A percentile compares a stretch with the other conserved stretches of the same genome.
Evolutionary conservation across 2,329 filamentous ascomycete genomes (phyloP).

Genomic region (Penicillium sp.): DNA sequence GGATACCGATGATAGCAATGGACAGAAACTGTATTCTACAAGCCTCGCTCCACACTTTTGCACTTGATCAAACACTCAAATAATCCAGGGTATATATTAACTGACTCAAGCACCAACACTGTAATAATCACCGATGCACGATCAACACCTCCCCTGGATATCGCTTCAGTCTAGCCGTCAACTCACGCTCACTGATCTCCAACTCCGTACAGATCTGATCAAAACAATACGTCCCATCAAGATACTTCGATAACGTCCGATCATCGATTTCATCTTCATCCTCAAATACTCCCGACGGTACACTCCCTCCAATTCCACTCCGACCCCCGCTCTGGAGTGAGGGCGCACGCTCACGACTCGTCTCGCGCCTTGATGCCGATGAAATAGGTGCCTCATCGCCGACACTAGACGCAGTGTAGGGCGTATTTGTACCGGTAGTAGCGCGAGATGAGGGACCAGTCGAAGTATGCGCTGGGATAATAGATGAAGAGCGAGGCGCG

Average conservation of each 20-base stretch:
- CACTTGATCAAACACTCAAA: background rate
- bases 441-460: constrained; percentile 30
- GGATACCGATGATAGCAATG: background rate
- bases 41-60: background rate
- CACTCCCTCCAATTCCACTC: constrained; percentile 12
- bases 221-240: constrained; percentile 51
- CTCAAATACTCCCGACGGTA: constrained; percentile 22
- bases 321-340: constrained; percentile 31
- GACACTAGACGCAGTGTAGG: constrained; percentile 25
- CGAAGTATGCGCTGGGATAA: constrained; percentile 10
- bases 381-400: constrained; percentile 19
- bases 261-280: constrained; percentile 38
- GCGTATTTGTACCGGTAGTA: constrained; percentile 33
- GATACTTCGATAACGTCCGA: constrained; percentile 39
- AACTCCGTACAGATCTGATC: constrained; percentile 53
- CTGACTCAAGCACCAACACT: background rate
- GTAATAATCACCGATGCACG: constrained; percentile 41
- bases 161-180: constrained; percentile 44
- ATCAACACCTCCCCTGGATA: constrained; percentile 47
- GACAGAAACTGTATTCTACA: background rate
- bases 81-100: background rate
- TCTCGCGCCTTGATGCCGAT: constrained; percentile 13
- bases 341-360: constrained; percentile 22
- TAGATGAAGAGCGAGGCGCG: constrained; percentile 23
- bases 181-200: constrained; percentile 48